phyloP scores from a whole-genome alignment of 768 basidiomycete species.

The Trametes maxima region DNA sequence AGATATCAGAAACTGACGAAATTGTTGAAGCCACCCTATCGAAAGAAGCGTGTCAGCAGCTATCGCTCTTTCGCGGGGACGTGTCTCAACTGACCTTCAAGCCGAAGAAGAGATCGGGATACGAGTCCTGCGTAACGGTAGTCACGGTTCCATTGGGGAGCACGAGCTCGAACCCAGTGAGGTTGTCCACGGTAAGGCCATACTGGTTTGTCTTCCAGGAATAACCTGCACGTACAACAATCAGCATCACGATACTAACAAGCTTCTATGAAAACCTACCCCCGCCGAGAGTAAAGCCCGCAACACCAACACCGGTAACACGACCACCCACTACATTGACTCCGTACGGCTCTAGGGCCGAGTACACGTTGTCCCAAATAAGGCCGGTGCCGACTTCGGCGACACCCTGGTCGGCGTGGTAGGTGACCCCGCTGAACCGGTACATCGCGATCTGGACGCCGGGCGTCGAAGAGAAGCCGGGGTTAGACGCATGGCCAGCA shows the following conservation, averaged over 20 bases:
- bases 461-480: constrained; percentile 39
- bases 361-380: constrained; percentile 72
- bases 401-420: constrained; percentile 24
- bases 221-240: constrained; percentile 44
- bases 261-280: constrained; percentile 34
- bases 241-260: background rate
- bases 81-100: constrained; percentile 39
- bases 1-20: constrained; percentile 38
- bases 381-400: constrained; percentile 41
- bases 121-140: constrained; percentile 34
- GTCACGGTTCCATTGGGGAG: constrained; percentile 52
- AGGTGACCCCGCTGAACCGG: constrained; percentile 32
- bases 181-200: constrained; percentile 58
- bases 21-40: constrained; percentile 64
- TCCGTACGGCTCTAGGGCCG: constrained; percentile 47
- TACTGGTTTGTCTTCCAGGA: constrained; percentile 66
- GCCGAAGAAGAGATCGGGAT: constrained; percentile 47
- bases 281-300: constrained; percentile 50
- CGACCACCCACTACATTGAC: constrained; percentile 63
- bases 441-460: constrained; percentile 40
- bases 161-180: constrained; percentile 58
- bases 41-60: background rate
- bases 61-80: too few species aligned
- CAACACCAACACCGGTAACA: constrained; percentile 48
- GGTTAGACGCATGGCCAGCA: constrained; percentile 38